These are phyloP conservation scores for Alternaria ventricosa DNA, from an alignment of 2,329 filamentous ascomycete genomes.

Conservation along the genomic window DNA sequence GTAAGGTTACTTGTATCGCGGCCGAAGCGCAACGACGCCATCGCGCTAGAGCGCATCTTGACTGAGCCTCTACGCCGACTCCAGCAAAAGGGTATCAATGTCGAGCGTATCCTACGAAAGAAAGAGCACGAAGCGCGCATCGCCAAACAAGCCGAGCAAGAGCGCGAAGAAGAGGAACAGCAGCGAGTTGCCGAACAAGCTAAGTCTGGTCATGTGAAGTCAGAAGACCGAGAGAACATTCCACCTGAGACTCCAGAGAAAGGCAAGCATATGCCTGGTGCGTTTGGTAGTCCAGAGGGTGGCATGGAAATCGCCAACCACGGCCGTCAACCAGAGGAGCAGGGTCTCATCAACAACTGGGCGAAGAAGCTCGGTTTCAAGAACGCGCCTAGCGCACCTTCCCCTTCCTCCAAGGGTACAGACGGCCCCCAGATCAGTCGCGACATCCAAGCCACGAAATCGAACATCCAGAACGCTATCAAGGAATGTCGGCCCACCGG, in stretches of 20 bases:
- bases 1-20: conserved; percentile 80
- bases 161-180: conserved; percentile 67
- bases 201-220: conserved; percentile 28
- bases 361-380: conserved; percentile 48
- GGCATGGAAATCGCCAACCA: conserved; percentile 37
- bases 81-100: conserved; percentile 90
- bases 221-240: conserved; percentile 16
- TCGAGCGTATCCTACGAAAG: conserved; percentile 87
- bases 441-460: conserved; percentile 43
- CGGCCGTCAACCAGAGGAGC: conserved; percentile 27
- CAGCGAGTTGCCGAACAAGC: conserved; percentile 49
- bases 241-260: conserved; percentile 40
- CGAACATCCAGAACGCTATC: conserved; percentile 47
- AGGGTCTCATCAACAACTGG: conserved; percentile 44
- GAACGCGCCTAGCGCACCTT: conserved; percentile 23
- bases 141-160: conserved; percentile 80
- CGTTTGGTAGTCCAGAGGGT: conserved; percentile 46
- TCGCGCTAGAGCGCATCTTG: conserved; percentile 90
- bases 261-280: conserved; percentile 43
- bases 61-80: conserved; percentile 83
- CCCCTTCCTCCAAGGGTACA: conserved; percentile 17
- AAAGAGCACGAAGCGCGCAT: conserved; percentile 88
- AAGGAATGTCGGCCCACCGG: conserved; percentile 46
- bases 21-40: conserved; percentile 84
- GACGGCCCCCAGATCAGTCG: conserved; percentile 45